Evolutionary conservation across 345 rosid species (phyloP), one percentile per base, ranked within the genome.

Genomic region (Lepidium sativum): DNA sequence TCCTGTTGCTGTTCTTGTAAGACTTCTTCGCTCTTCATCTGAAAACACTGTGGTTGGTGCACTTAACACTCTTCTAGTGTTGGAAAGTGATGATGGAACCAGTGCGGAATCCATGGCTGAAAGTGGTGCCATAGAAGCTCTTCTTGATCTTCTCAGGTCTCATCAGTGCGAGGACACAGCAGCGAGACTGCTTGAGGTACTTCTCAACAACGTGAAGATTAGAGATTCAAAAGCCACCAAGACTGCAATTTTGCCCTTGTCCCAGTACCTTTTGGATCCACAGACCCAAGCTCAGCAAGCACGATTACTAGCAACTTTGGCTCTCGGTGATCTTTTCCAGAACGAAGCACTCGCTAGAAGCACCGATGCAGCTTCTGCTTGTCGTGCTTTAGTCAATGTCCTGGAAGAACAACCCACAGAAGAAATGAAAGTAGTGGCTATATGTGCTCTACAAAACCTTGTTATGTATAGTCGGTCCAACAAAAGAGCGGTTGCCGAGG

Each of bases 31-130:
- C 42, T 86, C 99, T 57, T 88, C 94, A 52, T 80, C 81, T 20
- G 99, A 91, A 70, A 67, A 79, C 81, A 88, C 99, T 0, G 94
- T 86, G 27, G 60, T 82, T 50, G 99, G 97, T 45, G 91, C 99
- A 12, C 60, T 95, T 67, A 91, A 95, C 79, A 86, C 99, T 62
- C 98, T 91, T 80, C 81, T 95, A 66, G 97, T 95, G 63, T 76
- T 95, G 77, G 99, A 91, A 84, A 91, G 96, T 52, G 96, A 91
- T 38, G 98, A 95, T 56, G 94, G 90, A 59, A 84, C 96, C 43
- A 91, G 98, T 67, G 99, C 98, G 1, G 98, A 87, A 78, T 94
- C 99, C 39, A 91, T 95, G 99, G 97, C 99, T 50, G 98, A 87
- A 77, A 88, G 97, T 65, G 99, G 98, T 59, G 97, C 99, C 50